Conservation (phyloP, 129 eudicot genomes). For the Lactuca saligna region DNA sequence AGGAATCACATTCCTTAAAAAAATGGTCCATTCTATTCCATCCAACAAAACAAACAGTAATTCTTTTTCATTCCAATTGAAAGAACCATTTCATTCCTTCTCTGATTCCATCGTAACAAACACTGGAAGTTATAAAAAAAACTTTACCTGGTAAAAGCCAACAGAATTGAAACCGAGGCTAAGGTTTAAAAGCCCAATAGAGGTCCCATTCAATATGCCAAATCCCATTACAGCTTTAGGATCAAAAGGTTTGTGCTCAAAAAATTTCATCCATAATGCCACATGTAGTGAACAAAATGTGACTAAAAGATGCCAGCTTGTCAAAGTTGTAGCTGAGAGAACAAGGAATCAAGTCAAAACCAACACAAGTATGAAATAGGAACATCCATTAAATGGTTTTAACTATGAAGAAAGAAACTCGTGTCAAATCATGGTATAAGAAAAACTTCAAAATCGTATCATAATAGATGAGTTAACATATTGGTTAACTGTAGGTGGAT, state of each 20-base stretch:
- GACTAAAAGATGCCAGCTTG: constrained; percentile 96
- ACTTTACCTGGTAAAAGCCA: constrained; percentile 81
- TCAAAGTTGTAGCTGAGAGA: constrained; percentile 83
- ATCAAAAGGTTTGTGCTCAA: constrained; percentile 94
- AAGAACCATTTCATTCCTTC: too few relatives aligned
- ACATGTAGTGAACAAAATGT: constrained; percentile 87
- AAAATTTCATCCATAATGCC: constrained; percentile 75
- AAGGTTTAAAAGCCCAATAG: constrained; percentile 89
- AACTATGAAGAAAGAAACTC: too few relatives aligned
- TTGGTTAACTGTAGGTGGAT: too few relatives aligned
- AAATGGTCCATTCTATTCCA: too few relatives aligned
- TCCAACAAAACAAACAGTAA: too few relatives aligned
- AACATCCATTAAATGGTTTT: background rate
- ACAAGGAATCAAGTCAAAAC: constrained; percentile 12
- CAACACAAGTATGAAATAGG: constrained; percentile 4
- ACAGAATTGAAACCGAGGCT: constrained; percentile 92
- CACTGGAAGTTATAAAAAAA: background rate
- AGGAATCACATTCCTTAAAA: too few relatives aligned
- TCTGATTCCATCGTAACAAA: too few relatives aligned
- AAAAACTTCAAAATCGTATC: too few relatives aligned
- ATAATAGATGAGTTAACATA: too few relatives aligned
- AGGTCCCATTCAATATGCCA: constrained; percentile 81
- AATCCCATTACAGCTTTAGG: constrained; percentile 87
- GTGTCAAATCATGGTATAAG: too few relatives aligned
- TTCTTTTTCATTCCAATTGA: too few relatives aligned